phyloP scores from a whole-genome alignment of 176 grass and related monocot genomes.

The Oryza meyeriana region DNA sequence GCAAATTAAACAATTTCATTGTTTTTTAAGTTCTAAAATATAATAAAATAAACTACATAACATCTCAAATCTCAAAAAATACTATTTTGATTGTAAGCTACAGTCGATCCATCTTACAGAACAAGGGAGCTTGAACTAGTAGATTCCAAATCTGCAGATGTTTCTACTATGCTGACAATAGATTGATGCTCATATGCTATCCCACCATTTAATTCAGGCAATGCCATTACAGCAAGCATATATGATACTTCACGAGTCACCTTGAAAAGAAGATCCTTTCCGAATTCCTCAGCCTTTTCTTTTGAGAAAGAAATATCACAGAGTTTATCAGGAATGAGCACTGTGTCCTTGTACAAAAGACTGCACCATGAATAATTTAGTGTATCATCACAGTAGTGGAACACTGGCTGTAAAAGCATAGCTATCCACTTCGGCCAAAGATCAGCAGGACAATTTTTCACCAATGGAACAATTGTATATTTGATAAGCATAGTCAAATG shows the following conservation, averaged over 20 bases:
- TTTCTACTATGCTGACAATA: background rate
- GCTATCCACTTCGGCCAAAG: slow-evolving; percentile 14
- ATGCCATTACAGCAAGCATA: slow-evolving; percentile 20
- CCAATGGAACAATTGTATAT: background rate
- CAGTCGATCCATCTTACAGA: background rate
- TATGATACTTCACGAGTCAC: slow-evolving; percentile 12
- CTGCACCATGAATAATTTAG: slow-evolving; percentile 1
- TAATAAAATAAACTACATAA: background rate
- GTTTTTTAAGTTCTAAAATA: background rate
- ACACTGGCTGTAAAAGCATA: background rate
- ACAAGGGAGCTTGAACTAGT: background rate
- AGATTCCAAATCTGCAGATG: background rate
- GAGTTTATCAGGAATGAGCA: slow-evolving; percentile 15
- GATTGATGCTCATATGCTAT: background rate
- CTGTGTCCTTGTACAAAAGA: background rate
- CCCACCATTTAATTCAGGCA: slow-evolving; percentile 21
- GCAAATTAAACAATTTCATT: background rate
- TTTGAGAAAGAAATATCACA: background rate
- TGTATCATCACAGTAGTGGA: background rate
- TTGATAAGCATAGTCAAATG: slow-evolving; percentile 18
- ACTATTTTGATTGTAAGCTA: background rate
- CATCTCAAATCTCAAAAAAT: too few species aligned
- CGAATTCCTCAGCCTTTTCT: background rate
- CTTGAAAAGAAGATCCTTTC: slow-evolving; percentile 14
- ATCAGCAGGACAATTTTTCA: slow-evolving; percentile 4